phyloP scores from a whole-genome alignment of 148 eudicot genomes.

The Spergularia marina region DNA sequence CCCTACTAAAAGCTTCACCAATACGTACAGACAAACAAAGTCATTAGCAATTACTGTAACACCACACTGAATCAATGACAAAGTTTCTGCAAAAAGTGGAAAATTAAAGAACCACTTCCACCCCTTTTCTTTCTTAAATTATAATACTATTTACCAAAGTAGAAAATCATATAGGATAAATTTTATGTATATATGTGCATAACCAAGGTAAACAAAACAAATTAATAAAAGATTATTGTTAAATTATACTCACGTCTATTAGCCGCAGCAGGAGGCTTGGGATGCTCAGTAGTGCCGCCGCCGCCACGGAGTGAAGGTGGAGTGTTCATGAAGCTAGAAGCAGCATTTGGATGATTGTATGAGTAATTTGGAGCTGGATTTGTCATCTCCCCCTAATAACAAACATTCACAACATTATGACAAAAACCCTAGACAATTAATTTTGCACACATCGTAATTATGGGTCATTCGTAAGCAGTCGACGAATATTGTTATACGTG shows the following conservation, averaged over 20 bases:
- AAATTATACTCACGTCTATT: slow-evolving; percentile 64
- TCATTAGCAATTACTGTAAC: slow-evolving; percentile 24
- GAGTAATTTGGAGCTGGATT: slow-evolving; percentile 26
- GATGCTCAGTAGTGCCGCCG: slow-evolving; percentile 54
- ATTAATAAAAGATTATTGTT: neutral
- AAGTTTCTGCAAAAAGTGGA: slow-evolving; percentile 30
- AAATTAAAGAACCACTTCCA: slow-evolving; percentile 2
- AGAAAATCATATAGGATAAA: neutral
- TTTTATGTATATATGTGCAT: neutral
- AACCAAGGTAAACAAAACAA: neutral
- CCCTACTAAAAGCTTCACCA: slow-evolving; percentile 6
- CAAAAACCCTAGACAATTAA: slow-evolving; percentile 10
- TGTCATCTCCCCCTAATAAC: slow-evolving; percentile 19
- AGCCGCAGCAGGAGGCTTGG: slow-evolving; percentile 62
- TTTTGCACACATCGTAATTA: neutral
- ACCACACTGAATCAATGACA: slow-evolving; percentile 41
- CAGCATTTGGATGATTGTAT: slow-evolving; percentile 19
- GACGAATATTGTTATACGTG: no score
- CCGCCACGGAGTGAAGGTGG: slow-evolving; percentile 36
- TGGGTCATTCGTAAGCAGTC: no score
- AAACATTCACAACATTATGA: neutral
- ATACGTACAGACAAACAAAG: slow-evolving; percentile 20
- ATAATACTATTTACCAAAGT: neutral
- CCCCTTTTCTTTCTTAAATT: neutral
- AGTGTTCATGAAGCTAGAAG: slow-evolving; percentile 31